Conservation (phyloP, 768 basidiomycete genomes). For the Russula abietina region DNA sequence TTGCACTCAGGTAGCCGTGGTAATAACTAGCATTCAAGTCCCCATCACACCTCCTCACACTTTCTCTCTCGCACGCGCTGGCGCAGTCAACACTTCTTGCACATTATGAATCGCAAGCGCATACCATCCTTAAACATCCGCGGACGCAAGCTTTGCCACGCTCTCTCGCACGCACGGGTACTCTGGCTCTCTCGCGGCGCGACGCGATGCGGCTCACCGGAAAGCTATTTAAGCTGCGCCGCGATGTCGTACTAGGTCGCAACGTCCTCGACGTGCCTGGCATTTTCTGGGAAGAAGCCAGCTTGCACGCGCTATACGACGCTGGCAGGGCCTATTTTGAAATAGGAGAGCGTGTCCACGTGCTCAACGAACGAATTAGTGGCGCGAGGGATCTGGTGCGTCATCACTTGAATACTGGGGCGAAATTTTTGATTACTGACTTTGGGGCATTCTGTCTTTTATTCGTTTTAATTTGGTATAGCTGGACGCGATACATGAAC, state of each 20-base stretch:
- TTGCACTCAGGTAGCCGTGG: background rate
- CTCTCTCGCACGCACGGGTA: constrained; percentile 73
- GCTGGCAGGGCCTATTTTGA: constrained; percentile 95
- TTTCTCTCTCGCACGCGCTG: constrained; percentile 91
- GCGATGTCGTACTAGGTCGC: constrained; percentile 86
- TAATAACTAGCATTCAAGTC: constrained; percentile 77
- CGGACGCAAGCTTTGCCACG: constrained; percentile 75
- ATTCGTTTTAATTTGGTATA: constrained; percentile 28
- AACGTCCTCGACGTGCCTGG: constrained; percentile 93
- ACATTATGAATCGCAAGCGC: constrained; percentile 75
- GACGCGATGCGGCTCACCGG: constrained; percentile 88
- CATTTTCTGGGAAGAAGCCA: constrained; percentile 93
- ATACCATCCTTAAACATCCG: constrained; percentile 70
- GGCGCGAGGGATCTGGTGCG: constrained; percentile 85
- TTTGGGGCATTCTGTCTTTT: no score
- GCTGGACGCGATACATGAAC: constrained; percentile 91
- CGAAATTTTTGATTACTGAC: background rate
- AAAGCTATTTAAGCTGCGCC: constrained; percentile 42
- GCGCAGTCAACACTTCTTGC: constrained; percentile 92
- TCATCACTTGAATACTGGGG: constrained; percentile 16
- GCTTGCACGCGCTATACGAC: constrained; percentile 81
- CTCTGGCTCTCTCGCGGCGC: constrained; percentile 64
- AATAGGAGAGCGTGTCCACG: constrained; percentile 74
- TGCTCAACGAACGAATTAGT: constrained; percentile 80
- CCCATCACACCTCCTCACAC: constrained; percentile 80